A percentile compares a stretch with the other conserved stretches of the same genome.
Evolutionary conservation across 345 rosid species (phyloP).

Genomic region (Lenwebbia sp.): DNA sequence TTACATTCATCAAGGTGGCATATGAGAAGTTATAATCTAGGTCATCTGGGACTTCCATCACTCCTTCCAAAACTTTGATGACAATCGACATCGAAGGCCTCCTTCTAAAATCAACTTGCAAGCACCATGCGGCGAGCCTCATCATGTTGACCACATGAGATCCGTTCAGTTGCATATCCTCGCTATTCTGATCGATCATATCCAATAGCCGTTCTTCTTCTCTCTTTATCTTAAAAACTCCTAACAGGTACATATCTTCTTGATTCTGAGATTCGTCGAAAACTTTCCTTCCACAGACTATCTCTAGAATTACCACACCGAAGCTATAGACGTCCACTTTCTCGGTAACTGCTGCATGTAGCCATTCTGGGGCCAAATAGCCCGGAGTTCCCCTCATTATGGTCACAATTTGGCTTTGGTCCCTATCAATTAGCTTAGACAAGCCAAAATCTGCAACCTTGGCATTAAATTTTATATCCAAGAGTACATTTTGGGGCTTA

Average conservation of each 20-base stretch:
- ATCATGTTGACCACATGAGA: no score
- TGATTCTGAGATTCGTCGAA: background rate
- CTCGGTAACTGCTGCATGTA: background rate
- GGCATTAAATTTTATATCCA: background rate
- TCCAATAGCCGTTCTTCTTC: no score
- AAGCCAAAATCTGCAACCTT: conserved; percentile 1
- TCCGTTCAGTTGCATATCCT: no score
- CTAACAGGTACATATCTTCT: background rate
- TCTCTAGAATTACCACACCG: background rate
- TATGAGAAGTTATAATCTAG: no score
- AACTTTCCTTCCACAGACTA: background rate
- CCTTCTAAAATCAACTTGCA: no score
- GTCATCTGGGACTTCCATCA: no score
- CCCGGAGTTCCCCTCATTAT: background rate
- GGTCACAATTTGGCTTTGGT: background rate
- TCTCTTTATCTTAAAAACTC: no score
- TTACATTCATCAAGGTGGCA: no score
- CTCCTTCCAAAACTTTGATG: no score
- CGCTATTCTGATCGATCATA: no score
- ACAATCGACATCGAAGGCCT: no score
- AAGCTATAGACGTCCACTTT: background rate
- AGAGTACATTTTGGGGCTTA: background rate
- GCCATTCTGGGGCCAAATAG: background rate
- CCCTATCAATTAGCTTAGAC: background rate
- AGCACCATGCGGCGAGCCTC: no score